Conservation (phyloP, 305 asterid species). For the Withania somnifera region DNA sequence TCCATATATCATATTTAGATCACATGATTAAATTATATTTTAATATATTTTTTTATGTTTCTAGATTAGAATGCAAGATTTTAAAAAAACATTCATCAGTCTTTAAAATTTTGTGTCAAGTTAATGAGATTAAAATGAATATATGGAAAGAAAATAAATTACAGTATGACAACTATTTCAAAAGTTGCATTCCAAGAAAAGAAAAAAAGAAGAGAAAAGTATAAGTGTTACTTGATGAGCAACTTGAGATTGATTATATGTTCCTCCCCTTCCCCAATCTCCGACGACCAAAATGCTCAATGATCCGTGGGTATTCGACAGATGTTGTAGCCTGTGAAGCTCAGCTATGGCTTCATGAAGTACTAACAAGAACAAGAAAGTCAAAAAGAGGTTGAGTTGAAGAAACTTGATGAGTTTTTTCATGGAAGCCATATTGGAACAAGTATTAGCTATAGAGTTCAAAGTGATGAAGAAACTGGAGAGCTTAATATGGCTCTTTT, state of each 20-base stretch:
- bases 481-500: neutral
- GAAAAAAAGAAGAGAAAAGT: too few species aligned
- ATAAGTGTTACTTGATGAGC: constrained; percentile 35
- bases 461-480: neutral
- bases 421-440: neutral
- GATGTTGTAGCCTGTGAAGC: constrained; percentile 32
- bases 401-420: neutral
- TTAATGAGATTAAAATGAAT: too few species aligned
- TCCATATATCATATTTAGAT: too few species aligned
- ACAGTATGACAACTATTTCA: too few species aligned
- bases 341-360: constrained; percentile 8
- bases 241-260: constrained; percentile 40
- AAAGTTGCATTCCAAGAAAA: too few species aligned
- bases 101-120: too few species aligned
- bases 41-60: too few species aligned
- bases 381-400: neutral
- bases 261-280: constrained; percentile 72
- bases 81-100: too few species aligned
- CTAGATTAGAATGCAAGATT: too few species aligned
- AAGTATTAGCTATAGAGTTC: too few species aligned
- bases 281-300: constrained; percentile 43
- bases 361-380: neutral
- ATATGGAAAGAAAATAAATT: too few species aligned
- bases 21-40: too few species aligned
- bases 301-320: constrained; percentile 27